Evolutionary conservation across 1,139 yeast genomes (phyloP).

Genomic region (Nematodospora anomalae): DNA sequence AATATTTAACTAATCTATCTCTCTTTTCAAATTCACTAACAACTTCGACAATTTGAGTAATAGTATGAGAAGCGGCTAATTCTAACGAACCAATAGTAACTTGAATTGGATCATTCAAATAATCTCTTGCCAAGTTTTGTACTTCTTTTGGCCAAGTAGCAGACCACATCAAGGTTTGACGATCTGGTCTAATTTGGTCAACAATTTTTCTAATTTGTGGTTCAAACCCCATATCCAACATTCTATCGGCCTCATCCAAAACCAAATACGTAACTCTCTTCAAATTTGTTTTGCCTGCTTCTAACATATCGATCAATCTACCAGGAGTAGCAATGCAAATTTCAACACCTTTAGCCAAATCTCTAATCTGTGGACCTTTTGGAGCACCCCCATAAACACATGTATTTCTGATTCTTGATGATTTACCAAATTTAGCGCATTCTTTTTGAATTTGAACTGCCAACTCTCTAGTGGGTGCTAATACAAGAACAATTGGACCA

Average conservation of each 20-base stretch:
- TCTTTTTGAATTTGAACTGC: constrained; percentile 97
- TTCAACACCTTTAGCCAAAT: constrained; percentile 91
- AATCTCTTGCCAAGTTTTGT: constrained; percentile 87
- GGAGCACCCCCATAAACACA: constrained; percentile 99
- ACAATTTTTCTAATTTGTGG: constrained; percentile 94
- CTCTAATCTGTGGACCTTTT: constrained; percentile 95
- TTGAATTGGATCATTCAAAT: constrained; percentile 89
- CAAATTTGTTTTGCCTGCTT: constrained; percentile 90
- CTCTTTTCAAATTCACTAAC: constrained; percentile 89
- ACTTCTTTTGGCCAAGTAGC: constrained; percentile 99
- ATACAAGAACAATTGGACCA: constrained; percentile 93
- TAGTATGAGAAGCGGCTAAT: constrained; percentile 93
- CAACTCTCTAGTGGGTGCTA: constrained; percentile 98
- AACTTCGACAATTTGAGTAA: constrained; percentile 91
- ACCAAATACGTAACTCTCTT: constrained; percentile 96
- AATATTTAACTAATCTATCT: constrained; percentile 81
- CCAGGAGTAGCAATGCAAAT: constrained; percentile 97
- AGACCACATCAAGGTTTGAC: constrained; percentile 99
- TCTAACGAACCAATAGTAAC: constrained; percentile 96
- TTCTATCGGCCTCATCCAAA: constrained; percentile 94
- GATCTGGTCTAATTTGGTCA: constrained; percentile 93
- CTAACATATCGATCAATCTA: constrained; percentile 96
- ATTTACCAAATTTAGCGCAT: constrained; percentile 89
- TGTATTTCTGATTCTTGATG: constrained; percentile 93
- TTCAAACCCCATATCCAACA: constrained; percentile 97